A percentile compares a stretch with the other conserved stretches of the same genome.
These are phyloP conservation scores for Aspergillus fijiensis DNA, from an alignment of 2,329 filamentous ascomycete genomes.

Conservation along the genomic window DNA sequence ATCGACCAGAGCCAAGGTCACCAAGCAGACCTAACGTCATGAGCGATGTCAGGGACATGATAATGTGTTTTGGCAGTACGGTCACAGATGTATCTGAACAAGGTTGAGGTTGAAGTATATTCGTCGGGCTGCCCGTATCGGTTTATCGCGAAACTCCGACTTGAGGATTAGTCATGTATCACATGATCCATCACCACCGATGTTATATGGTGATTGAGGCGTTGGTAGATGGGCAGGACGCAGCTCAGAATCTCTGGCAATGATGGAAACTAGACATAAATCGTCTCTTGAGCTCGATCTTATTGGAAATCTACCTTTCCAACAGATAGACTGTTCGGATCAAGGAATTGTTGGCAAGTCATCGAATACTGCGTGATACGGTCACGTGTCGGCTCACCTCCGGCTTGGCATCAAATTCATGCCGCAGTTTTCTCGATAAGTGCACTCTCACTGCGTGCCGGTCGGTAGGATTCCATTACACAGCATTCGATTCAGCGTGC, in stretches of 20 bases:
- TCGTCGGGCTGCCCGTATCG: neutral
- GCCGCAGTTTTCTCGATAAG: constrained; percentile 36
- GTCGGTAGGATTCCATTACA: constrained; percentile 10
- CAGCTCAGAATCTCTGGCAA: neutral
- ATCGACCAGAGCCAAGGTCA: too few relatives aligned
- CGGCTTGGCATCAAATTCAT: constrained; percentile 39
- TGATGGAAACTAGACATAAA: too few relatives aligned
- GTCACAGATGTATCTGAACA: neutral
- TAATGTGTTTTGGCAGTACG: too few relatives aligned
- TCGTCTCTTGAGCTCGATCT: too few relatives aligned
- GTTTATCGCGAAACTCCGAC: neutral
- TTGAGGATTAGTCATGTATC: neutral
- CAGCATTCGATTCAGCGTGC: neutral
- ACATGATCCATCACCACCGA: neutral
- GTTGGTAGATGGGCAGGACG: neutral
- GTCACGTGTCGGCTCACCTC: constrained; percentile 30
- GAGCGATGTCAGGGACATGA: too few relatives aligned
- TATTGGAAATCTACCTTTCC: too few relatives aligned
- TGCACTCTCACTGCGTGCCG: constrained; percentile 1
- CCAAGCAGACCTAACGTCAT: too few relatives aligned
- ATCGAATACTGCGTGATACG: neutral
- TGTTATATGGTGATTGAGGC: neutral
- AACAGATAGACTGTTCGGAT: neutral
- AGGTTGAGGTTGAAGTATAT: neutral
- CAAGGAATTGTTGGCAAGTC: neutral